Base-by-base conservation (phyloP, 768 basidiomycete species). In the Strobilomyces confusus region DNA sequence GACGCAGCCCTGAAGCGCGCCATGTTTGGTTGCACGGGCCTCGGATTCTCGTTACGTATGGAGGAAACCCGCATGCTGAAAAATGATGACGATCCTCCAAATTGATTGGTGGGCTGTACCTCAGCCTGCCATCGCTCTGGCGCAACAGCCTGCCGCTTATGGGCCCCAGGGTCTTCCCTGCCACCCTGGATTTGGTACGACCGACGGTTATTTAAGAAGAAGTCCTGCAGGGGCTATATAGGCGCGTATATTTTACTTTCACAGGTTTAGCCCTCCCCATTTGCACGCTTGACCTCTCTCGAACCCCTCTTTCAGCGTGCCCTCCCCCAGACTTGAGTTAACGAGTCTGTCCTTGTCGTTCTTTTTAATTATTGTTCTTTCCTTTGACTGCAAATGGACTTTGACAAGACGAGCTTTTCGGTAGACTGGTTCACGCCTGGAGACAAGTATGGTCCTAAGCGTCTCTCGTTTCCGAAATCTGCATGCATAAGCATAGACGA, bases 401-500 rank as follows among this genome's bases (percentile, higher is more conserved):
- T 69, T 51, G 68, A 58, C 59, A 66, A 61, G 53, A 62, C 69
- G 12, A 68, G 58, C 13, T 62, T 71, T 41, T 64, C 60, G 12
- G 64, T 69, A 11, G 69, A 69, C 43, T 68, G 63, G 58, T 70
- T 59, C 48, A 64, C 61, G 15, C 64, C 68, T 12, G 62, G 64
- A n/a, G 69, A 66, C 50, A 62, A 44, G 44, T 65, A 52, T 37
- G 51, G 51, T 5, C 57, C 59, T 26, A 60, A 65, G 23, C 70
- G 66, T 11, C 57, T 70, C 17, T 69, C 70, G 5, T 70, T 70
- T 33, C 70, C 68, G n/a, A 71, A 59, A 48, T 71, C 69, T 14
- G 64, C 61, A 49, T 58, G 63, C 54, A 69, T 68, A 12, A 71
- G 66, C 45, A 49, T 65, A 26, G 69, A 69, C 41, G 69, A 69